phyloP scores from a whole-genome alignment of 441 rosid genomes.

The Capsella rubella region DNA sequence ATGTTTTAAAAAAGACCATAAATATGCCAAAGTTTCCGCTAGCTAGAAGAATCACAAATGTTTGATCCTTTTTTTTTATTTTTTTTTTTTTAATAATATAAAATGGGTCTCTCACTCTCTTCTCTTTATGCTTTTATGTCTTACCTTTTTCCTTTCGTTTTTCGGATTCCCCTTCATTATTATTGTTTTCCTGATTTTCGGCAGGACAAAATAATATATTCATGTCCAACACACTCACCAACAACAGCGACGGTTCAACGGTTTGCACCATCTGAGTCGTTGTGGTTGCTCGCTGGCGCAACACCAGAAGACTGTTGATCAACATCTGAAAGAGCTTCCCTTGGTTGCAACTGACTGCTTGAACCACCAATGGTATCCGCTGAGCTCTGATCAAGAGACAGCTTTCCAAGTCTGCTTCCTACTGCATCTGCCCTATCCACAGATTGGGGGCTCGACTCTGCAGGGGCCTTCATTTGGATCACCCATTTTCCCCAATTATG shows the following conservation, averaged over 20 bases:
- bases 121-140: slow-evolving; percentile 34
- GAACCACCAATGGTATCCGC: slow-evolving; percentile 38
- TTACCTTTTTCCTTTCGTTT: slow-evolving; percentile 9
- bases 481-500: slow-evolving; percentile 71
- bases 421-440: slow-evolving; percentile 48
- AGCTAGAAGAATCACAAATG: slow-evolving; percentile 44
- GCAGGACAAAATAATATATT: slow-evolving; percentile 42
- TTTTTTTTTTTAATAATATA: background rate
- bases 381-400: slow-evolving; percentile 53
- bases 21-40: slow-evolving; percentile 39
- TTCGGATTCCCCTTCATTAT: slow-evolving; percentile 38
- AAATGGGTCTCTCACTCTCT: slow-evolving; percentile 27
- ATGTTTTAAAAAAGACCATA: slow-evolving; percentile 14
- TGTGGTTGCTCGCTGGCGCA: slow-evolving; percentile 33
- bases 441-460: slow-evolving; percentile 43
- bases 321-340: slow-evolving; percentile 46
- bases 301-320: slow-evolving; percentile 38
- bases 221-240: slow-evolving; percentile 44
- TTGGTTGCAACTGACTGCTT: slow-evolving; percentile 44
- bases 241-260: slow-evolving; percentile 42
- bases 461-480: slow-evolving; percentile 52
- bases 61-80: slow-evolving; percentile 38
- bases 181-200: slow-evolving; percentile 33
- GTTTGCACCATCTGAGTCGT: slow-evolving; percentile 34
- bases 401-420: slow-evolving; percentile 47